A percentile compares a stretch with the other conserved stretches of the same genome.
Evolutionary conservation across 805 yeast species (phyloP).

Genomic region (Sporopachydermia quercuum): DNA sequence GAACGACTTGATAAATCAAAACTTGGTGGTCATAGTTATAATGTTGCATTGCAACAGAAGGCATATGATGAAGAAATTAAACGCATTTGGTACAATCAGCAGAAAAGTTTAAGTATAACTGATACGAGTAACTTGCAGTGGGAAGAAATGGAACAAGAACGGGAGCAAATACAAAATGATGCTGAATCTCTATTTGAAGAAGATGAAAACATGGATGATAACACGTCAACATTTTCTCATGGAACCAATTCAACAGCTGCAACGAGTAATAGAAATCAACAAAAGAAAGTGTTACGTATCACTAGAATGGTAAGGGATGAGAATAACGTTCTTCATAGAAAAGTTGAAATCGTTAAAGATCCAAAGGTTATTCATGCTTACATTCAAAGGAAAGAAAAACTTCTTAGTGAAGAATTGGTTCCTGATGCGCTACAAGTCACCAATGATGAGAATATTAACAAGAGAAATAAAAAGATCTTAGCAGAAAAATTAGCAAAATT

Average conservation of each 20-base stretch:
- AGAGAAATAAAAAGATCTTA: conserved; percentile 57
- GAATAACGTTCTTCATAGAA: conserved; percentile 75
- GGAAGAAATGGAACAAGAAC: conserved; percentile 17
- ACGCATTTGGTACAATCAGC: conserved; percentile 82
- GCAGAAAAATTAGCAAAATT: conserved; percentile 75
- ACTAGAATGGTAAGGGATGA: conserved; percentile 71
- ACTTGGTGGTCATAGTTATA: conserved; percentile 54
- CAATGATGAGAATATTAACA: conserved; percentile 72
- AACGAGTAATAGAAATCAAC: conserved; percentile 16
- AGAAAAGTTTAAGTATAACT: conserved; percentile 35
- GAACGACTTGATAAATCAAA: conserved; percentile 26
- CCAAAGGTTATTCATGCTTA: conserved; percentile 81
- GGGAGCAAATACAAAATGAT: conserved; percentile 6
- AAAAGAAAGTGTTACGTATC: conserved; percentile 37
- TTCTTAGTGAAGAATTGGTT: conserved; percentile 49
- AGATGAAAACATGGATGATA: conserved; percentile 24
- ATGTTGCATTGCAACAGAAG: conserved; percentile 75
- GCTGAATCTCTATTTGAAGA: conserved; percentile 11
- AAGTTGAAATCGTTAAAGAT: conserved; percentile 63
- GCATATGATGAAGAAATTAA: conserved; percentile 83
- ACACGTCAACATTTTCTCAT: conserved; percentile 16
- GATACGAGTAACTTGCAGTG: conserved; percentile 21
- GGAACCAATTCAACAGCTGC: conserved; percentile 12
- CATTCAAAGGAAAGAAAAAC: conserved; percentile 50
- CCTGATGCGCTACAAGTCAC: conserved; percentile 65